phyloP scores from a whole-genome alignment of 2,329 filamentous ascomycete genomes.

The Penicillium hordei region DNA sequence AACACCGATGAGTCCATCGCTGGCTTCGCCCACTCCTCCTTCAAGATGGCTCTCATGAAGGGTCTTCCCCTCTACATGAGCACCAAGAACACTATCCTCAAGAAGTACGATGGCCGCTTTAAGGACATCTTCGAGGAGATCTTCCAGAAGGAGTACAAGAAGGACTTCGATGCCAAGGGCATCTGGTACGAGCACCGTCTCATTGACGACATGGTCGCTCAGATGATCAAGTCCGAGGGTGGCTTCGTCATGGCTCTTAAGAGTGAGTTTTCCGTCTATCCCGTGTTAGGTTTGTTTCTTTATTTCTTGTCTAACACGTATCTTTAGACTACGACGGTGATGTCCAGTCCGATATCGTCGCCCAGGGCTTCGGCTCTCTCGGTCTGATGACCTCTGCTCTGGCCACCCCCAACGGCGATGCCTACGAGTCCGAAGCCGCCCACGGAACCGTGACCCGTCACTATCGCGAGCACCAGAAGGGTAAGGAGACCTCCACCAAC shows the following conservation, averaged over 20 bases:
- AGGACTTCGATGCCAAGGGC: constrained; percentile 81
- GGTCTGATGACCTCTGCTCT: constrained; percentile 98
- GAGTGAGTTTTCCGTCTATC: constrained; percentile 61
- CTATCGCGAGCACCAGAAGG: constrained; percentile 99
- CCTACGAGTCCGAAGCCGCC: constrained; percentile 95
- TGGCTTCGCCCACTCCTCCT: constrained; percentile 92
- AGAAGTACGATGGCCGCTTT: constrained; percentile 98
- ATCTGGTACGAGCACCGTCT: constrained; percentile 99
- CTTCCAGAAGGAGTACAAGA: constrained; percentile 83
- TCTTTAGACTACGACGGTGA: constrained; percentile 91
- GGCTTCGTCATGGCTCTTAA: constrained; percentile 98
- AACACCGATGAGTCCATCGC: constrained; percentile 95
- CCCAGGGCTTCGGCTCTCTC: constrained; percentile 95
- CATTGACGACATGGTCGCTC: constrained; percentile 99
- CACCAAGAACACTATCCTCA: constrained; percentile 99
- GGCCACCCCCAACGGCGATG: constrained; percentile 93
- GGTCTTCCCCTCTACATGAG: constrained; percentile 96
- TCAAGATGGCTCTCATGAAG: constrained; percentile 91
- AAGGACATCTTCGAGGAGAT: constrained; percentile 99
- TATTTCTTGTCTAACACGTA: constrained; percentile 4
- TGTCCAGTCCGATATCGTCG: constrained; percentile 97
- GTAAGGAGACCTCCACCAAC: constrained; percentile 95
- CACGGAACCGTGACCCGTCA: constrained; percentile 98
- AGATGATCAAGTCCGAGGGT: constrained; percentile 99
- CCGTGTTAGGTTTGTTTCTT: neutral